A percentile compares a stretch with the other conserved stretches of the same genome.
Conservation (phyloP, 768 basidiomycete genomes). For the Mycena belliarum region DNA sequence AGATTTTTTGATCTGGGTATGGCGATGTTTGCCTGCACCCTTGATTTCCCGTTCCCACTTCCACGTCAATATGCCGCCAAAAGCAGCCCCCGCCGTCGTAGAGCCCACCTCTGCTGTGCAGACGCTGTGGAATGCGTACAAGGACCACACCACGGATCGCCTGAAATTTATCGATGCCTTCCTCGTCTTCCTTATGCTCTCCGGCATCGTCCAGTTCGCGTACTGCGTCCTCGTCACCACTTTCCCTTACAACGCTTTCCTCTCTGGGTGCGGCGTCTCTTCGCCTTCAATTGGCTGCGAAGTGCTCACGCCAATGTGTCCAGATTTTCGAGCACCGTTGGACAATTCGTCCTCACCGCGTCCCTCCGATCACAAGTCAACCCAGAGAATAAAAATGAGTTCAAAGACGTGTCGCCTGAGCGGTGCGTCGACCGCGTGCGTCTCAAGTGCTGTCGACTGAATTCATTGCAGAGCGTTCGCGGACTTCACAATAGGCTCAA, state of each 20-base stretch:
- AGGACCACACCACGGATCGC: conserved; percentile 71
- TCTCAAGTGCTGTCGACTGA: background rate
- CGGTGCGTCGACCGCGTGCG: conserved; percentile 54
- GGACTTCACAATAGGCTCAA: conserved; percentile 93
- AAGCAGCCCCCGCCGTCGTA: conserved; percentile 26
- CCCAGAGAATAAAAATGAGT: conserved; percentile 76
- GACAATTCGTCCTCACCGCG: conserved; percentile 95
- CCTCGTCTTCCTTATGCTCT: conserved; percentile 87
- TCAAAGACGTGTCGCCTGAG: conserved; percentile 92
- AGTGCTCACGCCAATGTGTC: background rate
- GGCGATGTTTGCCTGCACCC: conserved; percentile 6
- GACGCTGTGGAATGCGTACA: conserved; percentile 77
- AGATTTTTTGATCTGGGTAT: conserved; percentile 2
- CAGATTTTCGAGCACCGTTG: conserved; percentile 91
- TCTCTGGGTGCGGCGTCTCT: conserved; percentile 75
- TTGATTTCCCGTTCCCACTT: background rate
- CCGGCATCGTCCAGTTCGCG: conserved; percentile 85
- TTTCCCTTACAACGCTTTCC: conserved; percentile 97
- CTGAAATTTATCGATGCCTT: conserved; percentile 95
- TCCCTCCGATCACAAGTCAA: conserved; percentile 92
- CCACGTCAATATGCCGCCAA: conserved; percentile 23
- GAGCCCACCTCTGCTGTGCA: conserved; percentile 43
- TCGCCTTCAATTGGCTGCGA: background rate
- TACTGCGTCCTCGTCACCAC: conserved; percentile 91
- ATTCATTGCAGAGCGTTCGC: conserved; percentile 79